phyloP scores from a whole-genome alignment of 768 basidiomycete species.

The Trametes sanguinea region DNA sequence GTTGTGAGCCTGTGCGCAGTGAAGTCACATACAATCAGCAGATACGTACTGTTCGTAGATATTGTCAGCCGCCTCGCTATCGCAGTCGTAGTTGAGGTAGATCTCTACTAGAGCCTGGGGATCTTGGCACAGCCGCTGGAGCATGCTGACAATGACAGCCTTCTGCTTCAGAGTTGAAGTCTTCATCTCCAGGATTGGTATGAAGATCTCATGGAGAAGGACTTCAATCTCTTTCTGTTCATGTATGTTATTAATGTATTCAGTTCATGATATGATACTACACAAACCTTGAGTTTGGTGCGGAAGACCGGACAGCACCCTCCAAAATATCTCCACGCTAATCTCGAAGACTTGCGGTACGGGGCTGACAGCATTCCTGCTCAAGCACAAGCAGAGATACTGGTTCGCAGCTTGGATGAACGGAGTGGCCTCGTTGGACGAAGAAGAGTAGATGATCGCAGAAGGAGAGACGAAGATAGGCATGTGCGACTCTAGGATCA shows the following conservation, averaged over 20 bases:
- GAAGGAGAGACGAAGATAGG: constrained; percentile 83
- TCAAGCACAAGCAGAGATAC: constrained; percentile 90
- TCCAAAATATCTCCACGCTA: constrained; percentile 98
- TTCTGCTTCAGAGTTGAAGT: constrained; percentile 96
- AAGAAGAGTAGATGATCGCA: constrained; percentile 90
- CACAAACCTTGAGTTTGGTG: constrained; percentile 85
- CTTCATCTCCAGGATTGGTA: constrained; percentile 97
- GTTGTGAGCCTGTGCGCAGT: neutral
- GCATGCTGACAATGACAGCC: constrained; percentile 86
- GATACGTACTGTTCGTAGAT: constrained; percentile 88
- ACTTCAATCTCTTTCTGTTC: constrained; percentile 98
- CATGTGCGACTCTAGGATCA: constrained; percentile 91
- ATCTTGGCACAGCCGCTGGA: constrained; percentile 87
- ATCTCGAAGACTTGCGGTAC: constrained; percentile 97
- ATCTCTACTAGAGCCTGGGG: constrained; percentile 97
- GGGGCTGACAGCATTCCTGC: constrained; percentile 92
- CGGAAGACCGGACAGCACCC: constrained; percentile 94
- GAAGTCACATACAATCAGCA: neutral
- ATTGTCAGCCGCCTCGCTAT: constrained; percentile 91
- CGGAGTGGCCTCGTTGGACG: constrained; percentile 81
- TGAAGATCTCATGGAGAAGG: constrained; percentile 96
- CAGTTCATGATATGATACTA: neutral
- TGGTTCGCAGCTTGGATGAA: constrained; percentile 96
- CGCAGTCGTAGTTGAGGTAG: constrained; percentile 99
- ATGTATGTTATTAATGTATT: constrained; percentile 15